Conservation (phyloP, 2,329 filamentous ascomycete species). For the Calonectria ilicicola region DNA sequence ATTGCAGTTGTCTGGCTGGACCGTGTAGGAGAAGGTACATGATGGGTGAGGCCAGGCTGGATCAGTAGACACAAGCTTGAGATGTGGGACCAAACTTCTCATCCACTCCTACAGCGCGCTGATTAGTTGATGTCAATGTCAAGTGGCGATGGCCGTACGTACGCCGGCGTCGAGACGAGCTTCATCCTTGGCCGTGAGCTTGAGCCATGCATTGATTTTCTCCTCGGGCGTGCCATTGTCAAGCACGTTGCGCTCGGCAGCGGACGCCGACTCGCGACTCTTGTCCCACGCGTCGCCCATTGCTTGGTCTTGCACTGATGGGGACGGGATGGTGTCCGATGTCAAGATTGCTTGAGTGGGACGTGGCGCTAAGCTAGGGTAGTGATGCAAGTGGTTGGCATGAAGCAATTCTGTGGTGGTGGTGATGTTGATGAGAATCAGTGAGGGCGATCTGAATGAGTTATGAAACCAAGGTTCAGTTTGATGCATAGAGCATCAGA, state of each 20-base stretch:
- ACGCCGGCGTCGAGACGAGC: constrained; percentile 48
- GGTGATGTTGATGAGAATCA: background rate
- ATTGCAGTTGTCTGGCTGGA: constrained; percentile 66
- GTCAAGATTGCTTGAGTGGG: background rate
- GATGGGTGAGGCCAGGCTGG: constrained; percentile 50
- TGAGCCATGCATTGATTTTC: constrained; percentile 48
- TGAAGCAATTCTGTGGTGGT: background rate
- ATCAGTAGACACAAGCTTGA: constrained; percentile 52
- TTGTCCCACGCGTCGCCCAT: constrained; percentile 26
- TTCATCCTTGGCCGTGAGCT: constrained; percentile 41
- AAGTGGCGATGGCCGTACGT: constrained; percentile 20
- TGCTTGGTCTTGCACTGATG: background rate
- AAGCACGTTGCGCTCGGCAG: constrained; percentile 29
- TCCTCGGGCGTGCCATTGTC: constrained; percentile 47
- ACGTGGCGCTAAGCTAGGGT: background rate
- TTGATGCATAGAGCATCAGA: background rate
- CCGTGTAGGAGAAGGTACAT: constrained; percentile 61
- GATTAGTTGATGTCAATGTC: background rate
- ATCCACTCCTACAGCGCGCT: constrained; percentile 57
- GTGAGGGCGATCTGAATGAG: background rate
- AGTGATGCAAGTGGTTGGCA: background rate
- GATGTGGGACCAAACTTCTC: constrained; percentile 52
- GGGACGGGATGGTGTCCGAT: constrained; percentile 5
- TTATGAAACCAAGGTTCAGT: background rate
- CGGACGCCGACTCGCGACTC: constrained; percentile 13